These are phyloP conservation scores for Mallotus japonicus DNA, from an alignment of 441 rosid species.

Conservation along the genomic window DNA sequence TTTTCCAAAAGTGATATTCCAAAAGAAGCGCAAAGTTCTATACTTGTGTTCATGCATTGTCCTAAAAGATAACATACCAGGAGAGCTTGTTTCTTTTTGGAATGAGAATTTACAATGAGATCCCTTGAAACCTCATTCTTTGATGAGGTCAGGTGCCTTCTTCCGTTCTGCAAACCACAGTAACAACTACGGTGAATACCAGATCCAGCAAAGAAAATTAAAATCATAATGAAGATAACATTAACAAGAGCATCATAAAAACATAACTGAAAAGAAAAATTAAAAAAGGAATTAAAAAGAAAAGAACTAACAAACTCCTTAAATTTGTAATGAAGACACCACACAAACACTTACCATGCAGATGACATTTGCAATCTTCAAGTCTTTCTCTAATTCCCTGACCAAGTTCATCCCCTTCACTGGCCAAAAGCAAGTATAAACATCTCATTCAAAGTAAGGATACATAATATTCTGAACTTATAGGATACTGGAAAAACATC, in stretches of 20 bases:
- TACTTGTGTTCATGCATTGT: constrained; percentile 7
- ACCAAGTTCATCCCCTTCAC: constrained; percentile 99
- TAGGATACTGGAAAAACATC: not conserved
- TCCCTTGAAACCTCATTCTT: constrained; percentile 96
- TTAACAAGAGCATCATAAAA: constrained; percentile 1
- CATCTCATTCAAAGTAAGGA: constrained; percentile 27
- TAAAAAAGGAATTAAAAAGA: constrained; percentile 4
- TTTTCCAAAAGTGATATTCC: constrained; percentile 5
- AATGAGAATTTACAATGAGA: constrained; percentile 85
- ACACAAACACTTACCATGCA: constrained; percentile 65
- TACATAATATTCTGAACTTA: constrained; percentile 14
- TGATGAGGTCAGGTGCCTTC: constrained; percentile 87
- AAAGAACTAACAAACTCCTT: constrained; percentile 12
- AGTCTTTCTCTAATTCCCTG: constrained; percentile 93
- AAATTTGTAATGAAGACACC: constrained; percentile 14
- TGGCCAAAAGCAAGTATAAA: constrained; percentile 63
- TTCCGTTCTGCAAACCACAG: constrained; percentile 73
- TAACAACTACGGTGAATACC: constrained; percentile 24
- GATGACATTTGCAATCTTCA: constrained; percentile 93
- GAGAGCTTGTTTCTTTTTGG: constrained; percentile 93
- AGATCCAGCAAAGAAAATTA: constrained; percentile 16
- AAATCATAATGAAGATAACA: not conserved
- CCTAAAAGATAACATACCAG: constrained; percentile 48
- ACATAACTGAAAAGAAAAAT: not conserved
- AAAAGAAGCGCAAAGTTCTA: constrained; percentile 13